Base-by-base conservation (phyloP, 106 monocot species). In the Acorus gramineus region DNA sequence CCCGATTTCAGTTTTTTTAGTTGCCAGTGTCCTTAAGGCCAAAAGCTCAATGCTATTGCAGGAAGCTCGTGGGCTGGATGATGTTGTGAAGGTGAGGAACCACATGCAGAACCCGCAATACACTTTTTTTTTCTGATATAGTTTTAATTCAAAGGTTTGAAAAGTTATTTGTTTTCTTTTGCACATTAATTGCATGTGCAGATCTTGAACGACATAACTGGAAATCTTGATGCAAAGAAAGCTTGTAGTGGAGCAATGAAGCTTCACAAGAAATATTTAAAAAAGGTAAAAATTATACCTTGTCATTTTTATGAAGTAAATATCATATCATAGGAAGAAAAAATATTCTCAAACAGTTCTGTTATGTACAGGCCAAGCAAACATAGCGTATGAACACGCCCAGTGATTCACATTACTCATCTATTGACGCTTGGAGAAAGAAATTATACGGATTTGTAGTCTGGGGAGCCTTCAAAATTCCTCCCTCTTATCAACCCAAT, bases 1-100 rank as follows among this genome's bases (percentile, higher is more conserved):
- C 14, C 93, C 93, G 3, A 93, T 93, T 59, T 81, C 93, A 28
- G 89, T 89, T 72, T 93, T 93, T 63, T 78, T 93, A 64, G 93
- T 93, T 68, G 93, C 93, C 9, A 86, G 89, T 73, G 93, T 93
- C 52, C 81, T 93, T 60, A 86, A 89, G 71, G 72, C 84, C 53
- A 89, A 89, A 67, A 93, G 89, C 42, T 62, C 80, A 47, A 89
- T 81, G 69, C 70, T 93, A 49, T 13, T 93, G 79, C 80, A 76
- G 45, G 89, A 93, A 81, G 93, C 93, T 53, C 71, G 77, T 51
- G 93, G 93, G 28, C 47, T 93, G 5, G 93, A 93, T 77, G 93
- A 93, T 71, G 86, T 93, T 73, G 76, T 93, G 42, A 89, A 86
- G 84, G 93, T 89, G 76, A 75, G 61, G 6, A 57, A 9, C 7